Conservation (phyloP, 345 rosid species). For the Lepidium africanum region DNA sequence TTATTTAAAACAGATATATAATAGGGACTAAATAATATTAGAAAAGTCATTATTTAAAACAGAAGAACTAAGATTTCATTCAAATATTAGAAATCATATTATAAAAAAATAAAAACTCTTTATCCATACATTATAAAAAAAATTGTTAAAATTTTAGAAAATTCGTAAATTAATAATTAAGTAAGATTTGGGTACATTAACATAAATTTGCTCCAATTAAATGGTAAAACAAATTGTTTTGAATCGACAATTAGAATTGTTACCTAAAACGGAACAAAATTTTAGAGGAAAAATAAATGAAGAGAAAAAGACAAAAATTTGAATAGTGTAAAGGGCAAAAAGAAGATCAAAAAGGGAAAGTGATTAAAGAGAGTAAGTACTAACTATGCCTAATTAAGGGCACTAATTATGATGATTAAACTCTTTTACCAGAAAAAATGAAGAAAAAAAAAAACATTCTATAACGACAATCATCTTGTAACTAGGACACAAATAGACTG, state of each 20-base stretch:
- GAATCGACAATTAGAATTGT: not conserved
- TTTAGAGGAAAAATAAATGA: not conserved
- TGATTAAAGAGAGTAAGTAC: not conserved
- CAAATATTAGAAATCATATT: too few relatives aligned
- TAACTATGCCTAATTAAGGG: not conserved
- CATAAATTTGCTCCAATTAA: not conserved
- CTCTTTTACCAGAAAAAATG: not conserved
- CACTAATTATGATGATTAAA: not conserved
- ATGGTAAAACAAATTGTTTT: too few relatives aligned
- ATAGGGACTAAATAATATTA: too few relatives aligned
- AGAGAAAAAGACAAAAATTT: not conserved
- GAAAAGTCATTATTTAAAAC: too few relatives aligned
- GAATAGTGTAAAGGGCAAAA: not conserved
- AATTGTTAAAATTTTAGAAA: too few relatives aligned
- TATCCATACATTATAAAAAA: too few relatives aligned
- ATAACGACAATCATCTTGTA: constrained; percentile 5
- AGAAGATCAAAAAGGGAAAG: not conserved
- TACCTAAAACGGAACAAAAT: not conserved
- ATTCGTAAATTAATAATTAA: too few relatives aligned
- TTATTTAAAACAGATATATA: too few relatives aligned
- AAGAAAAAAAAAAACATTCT: constrained; percentile 1
- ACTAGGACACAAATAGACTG: not conserved
- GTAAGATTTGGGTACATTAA: not conserved
- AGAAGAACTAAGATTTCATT: too few relatives aligned
- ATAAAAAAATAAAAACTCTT: too few relatives aligned